Conservation (phyloP, 78 protist species). For the Planoprotostelium fungivorum region DNA sequence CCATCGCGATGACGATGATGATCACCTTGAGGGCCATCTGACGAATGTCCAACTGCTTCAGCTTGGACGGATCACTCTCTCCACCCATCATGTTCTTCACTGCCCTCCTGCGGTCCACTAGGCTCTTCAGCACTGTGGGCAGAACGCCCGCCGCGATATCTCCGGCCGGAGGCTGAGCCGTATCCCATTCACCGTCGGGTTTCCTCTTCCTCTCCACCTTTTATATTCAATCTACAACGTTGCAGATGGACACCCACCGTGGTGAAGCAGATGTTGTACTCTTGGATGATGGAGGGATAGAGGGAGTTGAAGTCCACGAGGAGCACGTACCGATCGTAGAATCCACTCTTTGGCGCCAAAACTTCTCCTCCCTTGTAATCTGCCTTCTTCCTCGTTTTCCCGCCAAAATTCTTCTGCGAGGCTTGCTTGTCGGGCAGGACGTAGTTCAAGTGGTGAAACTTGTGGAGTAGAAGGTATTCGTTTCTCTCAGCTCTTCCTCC, state of each 20-base stretch:
- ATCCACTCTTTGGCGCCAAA: slow-evolving; percentile 92
- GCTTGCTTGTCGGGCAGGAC: slow-evolving; percentile 83
- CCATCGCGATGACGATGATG: neutral
- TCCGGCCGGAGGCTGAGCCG: slow-evolving; percentile 31
- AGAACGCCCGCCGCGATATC: slow-evolving; percentile 62
- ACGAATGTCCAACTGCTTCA: slow-evolving; percentile 61
- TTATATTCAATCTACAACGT: neutral
- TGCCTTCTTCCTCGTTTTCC: neutral
- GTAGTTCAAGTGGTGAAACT: slow-evolving; percentile 77
- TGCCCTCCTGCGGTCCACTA: slow-evolving; percentile 37
- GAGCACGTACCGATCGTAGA: slow-evolving; percentile 90
- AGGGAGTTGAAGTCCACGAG: slow-evolving; percentile 99
- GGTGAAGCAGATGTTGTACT: slow-evolving; percentile 97
- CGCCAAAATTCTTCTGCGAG: neutral
- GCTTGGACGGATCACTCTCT: slow-evolving; percentile 13
- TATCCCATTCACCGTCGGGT: slow-evolving; percentile 22
- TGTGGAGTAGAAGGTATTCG: slow-evolving; percentile 94
- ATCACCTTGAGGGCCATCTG: slow-evolving; percentile 62
- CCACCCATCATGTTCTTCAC: slow-evolving; percentile 61
- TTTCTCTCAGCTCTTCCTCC: slow-evolving; percentile 95
- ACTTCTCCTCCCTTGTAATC: slow-evolving; percentile 45
- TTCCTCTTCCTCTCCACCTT: neutral
- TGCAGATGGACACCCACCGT: slow-evolving; percentile 65
- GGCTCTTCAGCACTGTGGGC: slow-evolving; percentile 70
- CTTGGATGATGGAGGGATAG: slow-evolving; percentile 98